A percentile compares a stretch with the other conserved stretches of the same genome.
Conservation (phyloP, 73 alveolate species). For the Symbiodinium pilosum region DNA sequence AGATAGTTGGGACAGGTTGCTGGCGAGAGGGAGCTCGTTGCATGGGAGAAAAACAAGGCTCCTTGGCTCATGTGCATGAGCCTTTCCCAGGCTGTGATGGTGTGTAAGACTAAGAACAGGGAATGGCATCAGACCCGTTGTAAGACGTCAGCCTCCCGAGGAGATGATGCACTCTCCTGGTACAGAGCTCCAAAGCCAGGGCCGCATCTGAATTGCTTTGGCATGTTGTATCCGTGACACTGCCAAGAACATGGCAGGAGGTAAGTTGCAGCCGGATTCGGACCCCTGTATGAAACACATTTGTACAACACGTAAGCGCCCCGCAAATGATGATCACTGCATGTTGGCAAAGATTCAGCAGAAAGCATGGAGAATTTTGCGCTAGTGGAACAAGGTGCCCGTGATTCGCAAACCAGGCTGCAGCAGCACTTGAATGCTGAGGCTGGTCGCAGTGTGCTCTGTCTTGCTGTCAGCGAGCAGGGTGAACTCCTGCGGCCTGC, state of each 20-base stretch:
- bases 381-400: slow-evolving; percentile 10
- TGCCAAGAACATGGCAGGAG: too few relatives aligned
- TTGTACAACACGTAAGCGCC: too few relatives aligned
- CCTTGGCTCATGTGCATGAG: background rate
- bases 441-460: background rate
- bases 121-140: too few relatives aligned
- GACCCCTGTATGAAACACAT: too few relatives aligned
- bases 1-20: slow-evolving; percentile 14
- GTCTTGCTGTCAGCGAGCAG: background rate
- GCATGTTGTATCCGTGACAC: too few relatives aligned
- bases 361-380: too few relatives aligned
- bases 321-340: too few relatives aligned
- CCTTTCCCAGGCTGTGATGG: background rate
- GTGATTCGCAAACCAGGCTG: background rate
- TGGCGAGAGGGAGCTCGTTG: slow-evolving; percentile 75
- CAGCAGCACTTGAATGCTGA: slow-evolving; percentile 72
- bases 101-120: too few relatives aligned
- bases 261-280: too few relatives aligned
- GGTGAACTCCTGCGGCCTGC: background rate
- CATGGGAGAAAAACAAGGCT: slow-evolving; percentile 76
- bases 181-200: background rate
- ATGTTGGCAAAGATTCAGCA: background rate
- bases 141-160: too few relatives aligned
- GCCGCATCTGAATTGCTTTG: too few relatives aligned
- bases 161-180: background rate